These are phyloP conservation scores for Cyphellophora attinorum DNA, from an alignment of 2,329 filamentous ascomycete genomes.

Conservation along the genomic window DNA sequence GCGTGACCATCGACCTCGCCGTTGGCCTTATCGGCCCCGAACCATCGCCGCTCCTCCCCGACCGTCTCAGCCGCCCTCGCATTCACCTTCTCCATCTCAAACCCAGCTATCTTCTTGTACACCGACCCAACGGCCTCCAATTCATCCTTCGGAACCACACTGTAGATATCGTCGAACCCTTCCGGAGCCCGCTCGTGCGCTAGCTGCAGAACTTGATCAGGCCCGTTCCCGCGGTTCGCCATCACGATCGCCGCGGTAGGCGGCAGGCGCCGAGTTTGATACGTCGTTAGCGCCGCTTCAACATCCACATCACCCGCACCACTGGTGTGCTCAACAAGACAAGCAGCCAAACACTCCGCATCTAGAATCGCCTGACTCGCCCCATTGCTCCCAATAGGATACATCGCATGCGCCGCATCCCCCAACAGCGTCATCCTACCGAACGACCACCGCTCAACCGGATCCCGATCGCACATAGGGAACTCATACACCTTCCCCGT, in stretches of 20 bases:
- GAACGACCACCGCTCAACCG: neutral
- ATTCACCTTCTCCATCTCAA: neutral
- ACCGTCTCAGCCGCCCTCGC: neutral
- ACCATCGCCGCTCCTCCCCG: too few species aligned
- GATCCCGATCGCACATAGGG: neutral
- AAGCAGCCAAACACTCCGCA: neutral
- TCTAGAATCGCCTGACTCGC: neutral
- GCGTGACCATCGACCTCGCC: too few species aligned
- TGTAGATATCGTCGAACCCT: neutral
- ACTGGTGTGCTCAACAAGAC: neutral
- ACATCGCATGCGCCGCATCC: conserved; percentile 53
- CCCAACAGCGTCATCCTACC: conserved; percentile 31
- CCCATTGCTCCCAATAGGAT: neutral
- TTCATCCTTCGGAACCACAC: neutral
- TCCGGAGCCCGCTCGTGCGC: neutral
- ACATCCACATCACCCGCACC: too few species aligned
- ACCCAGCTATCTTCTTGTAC: neutral
- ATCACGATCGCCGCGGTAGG: neutral
- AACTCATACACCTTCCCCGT: neutral
- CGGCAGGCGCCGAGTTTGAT: neutral
- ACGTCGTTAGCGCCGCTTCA: neutral
- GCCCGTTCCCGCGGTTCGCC: neutral
- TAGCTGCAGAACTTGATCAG: neutral
- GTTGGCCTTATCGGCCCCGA: too few species aligned
- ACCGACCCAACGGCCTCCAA: neutral